Conservation (phyloP, 1,139 yeast species). For the Candida sanyaensis region DNA sequence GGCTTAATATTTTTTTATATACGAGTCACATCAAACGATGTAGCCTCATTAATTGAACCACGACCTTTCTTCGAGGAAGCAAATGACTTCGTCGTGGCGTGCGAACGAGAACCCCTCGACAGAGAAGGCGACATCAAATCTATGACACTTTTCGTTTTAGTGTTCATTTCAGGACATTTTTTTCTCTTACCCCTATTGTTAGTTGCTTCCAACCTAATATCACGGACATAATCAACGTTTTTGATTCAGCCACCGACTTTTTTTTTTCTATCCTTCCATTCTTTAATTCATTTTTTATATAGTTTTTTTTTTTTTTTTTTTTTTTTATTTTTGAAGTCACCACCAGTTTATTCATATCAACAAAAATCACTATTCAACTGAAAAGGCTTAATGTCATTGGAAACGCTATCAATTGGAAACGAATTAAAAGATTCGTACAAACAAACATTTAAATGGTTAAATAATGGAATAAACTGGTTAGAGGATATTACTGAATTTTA, state of each 20-base stretch:
- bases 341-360: background rate
- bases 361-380: background rate
- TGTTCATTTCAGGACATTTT: no score
- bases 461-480: conserved; percentile 73
- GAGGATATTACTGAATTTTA: conserved; percentile 81
- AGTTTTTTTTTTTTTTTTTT: no score
- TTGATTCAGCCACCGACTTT: background rate
- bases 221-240: background rate
- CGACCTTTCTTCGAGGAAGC: no score
- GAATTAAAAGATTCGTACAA: conserved; percentile 80
- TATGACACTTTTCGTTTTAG: no score
- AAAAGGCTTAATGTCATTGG: conserved; percentile 18
- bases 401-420: conserved; percentile 54
- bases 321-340: background rate
- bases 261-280: background rate
- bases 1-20: no score
- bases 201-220: background rate
- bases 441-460: conserved; percentile 74
- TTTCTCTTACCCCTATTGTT: no score
- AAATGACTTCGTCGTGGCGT: no score
- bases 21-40: no score
- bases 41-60: no score
- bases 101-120: no score
- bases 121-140: no score
- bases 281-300: background rate